phyloP scores from a whole-genome alignment of 192 early-diverging fungal genomes.

The Paraglomus brasilianum region DNA sequence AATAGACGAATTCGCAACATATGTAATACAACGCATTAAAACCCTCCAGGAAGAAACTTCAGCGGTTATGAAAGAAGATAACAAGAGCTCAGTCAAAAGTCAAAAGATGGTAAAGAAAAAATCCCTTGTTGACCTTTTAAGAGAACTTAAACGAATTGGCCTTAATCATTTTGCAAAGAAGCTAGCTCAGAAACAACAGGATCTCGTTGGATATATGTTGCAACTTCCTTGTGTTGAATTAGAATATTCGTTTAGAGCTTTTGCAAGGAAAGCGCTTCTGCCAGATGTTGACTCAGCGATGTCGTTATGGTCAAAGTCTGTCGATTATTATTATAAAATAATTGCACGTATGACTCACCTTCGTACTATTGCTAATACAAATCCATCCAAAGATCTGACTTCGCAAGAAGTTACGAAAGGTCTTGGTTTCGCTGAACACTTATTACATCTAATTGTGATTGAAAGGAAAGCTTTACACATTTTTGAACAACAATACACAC shows the following conservation, averaged over 20 bases:
- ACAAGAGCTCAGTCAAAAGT: conserved; percentile 57
- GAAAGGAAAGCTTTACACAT: conserved; percentile 48
- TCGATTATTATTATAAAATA: conserved; percentile 68
- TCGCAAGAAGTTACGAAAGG: conserved; percentile 62
- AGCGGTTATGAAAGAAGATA: conserved; percentile 52
- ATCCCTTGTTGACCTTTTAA: conserved; percentile 75
- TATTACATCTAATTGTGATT: conserved; percentile 60
- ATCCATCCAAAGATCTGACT: conserved; percentile 59
- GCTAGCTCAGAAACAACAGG: conserved; percentile 39
- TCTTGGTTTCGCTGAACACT: conserved; percentile 64
- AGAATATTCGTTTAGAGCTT: conserved; percentile 37
- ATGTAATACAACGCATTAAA: conserved; percentile 55
- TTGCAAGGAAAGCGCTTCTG: conserved; percentile 35
- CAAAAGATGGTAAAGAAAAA: conserved; percentile 73
- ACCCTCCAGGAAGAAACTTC: conserved; percentile 59
- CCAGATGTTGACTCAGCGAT: background rate
- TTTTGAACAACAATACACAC: conserved; percentile 3
- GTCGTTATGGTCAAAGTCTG: conserved; percentile 53
- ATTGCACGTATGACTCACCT: conserved; percentile 64
- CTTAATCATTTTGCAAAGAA: conserved; percentile 41
- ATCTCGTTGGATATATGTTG: conserved; percentile 46
- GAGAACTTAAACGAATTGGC: conserved; percentile 67
- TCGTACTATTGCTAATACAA: conserved; percentile 44
- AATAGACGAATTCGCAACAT: conserved; percentile 50
- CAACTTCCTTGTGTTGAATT: conserved; percentile 41